Evolutionary conservation across 2,329 filamentous ascomycete genomes (phyloP), one percentile per base, ranked within the genome.

Genomic region (Fusarium coicis): DNA sequence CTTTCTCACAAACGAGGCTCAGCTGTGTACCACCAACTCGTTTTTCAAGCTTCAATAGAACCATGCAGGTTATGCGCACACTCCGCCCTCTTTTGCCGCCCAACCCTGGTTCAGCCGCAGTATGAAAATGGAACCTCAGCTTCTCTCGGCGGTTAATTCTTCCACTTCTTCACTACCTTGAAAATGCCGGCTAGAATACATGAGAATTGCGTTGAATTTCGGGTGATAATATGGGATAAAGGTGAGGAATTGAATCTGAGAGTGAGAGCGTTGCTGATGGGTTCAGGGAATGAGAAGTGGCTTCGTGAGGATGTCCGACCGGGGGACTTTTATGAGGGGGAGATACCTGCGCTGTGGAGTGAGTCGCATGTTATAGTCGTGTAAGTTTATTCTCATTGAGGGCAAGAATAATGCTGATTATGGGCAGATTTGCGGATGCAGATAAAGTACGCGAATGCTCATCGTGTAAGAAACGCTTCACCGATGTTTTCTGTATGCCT

Each of bases 341-440:
- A 66, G 26, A 57, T 58, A 30, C 34, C 57, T 15, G 16, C 47
- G 1, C 26, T 55, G 8, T 37, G 39, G 8, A 47, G 18, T 2
- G 68, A 74, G 21, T 74, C 71, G 15, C 70, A 74, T 26, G 58
- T 61, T 1, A 47, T 56, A n/a, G 62, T 74, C 10, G 66, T 73
- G 71, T 72, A 18, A 18, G 57, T 32, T 32, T 32, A 23, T 0
- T 2, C 2, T 3, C 16, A 0, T 3, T 15, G 10, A 6, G 7
- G 7, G 19, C 1, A 0, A 10, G 7, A 10, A 42, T 5, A 7
- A 14, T 43, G 1, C 47, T 54, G 2, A 66, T 7, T 10, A 3
- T 34, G 6, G 0, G 1, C 4, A 83, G 82, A 34, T 70, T 79
- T 19, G 78, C 80, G 4, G 73, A 76, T 14, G 81, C 81, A 3